Percentiles rank a stretch among this genome's conserved stretches.
Conservation (phyloP, 163 green algal species). For the Scenedesmus sp. region DNA sequence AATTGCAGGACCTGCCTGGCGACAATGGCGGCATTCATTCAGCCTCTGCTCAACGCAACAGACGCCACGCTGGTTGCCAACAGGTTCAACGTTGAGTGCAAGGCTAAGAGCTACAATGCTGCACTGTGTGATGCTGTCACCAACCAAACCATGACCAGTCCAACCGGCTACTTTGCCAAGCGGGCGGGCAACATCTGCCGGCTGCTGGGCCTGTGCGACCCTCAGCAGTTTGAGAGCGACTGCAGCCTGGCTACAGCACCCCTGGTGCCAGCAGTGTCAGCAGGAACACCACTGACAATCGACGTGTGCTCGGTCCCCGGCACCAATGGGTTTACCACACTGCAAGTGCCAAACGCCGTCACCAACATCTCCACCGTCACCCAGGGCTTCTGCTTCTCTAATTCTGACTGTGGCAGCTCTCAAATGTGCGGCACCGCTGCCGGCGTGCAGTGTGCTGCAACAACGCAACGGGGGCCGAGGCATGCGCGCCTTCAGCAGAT, state of each 20-base stretch:
- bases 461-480: neutral
- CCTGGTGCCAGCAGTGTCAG: neutral
- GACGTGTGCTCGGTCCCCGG: conserved; percentile 4
- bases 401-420: neutral
- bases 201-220: conserved; percentile 6
- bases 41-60: neutral
- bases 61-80: neutral
- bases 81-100: neutral
- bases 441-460: conserved; percentile 1
- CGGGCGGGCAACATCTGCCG: neutral
- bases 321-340: neutral
- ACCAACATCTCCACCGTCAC: neutral
- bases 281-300: neutral
- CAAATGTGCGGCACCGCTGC: neutral
- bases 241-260: neutral
- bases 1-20: conserved; percentile 21
- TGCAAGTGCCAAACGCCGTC: neutral
- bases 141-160: neutral
- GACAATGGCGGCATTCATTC: neutral
- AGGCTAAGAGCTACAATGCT: neutral
- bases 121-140: neutral
- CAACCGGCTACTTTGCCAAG: neutral
- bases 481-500: neutral
- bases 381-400: neutral
- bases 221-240: neutral